A percentile compares a stretch with the other conserved stretches of the same genome.
These are phyloP conservation scores for Azolla pinnata DNA, from an alignment of 75 land plant genomes.

Conservation along the genomic window DNA sequence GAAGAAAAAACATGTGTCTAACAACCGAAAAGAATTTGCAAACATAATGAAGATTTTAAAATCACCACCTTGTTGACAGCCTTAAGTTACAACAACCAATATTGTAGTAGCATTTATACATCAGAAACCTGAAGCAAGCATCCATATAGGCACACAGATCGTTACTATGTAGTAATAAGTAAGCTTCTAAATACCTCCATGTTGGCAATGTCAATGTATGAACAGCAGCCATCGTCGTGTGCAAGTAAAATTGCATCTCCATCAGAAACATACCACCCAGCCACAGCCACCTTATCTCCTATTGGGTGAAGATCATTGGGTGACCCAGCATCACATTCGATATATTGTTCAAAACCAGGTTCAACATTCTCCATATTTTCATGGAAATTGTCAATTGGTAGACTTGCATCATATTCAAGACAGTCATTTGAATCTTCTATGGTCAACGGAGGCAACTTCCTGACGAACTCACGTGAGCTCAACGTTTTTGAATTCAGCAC, in stretches of 20 bases:
- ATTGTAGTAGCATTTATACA: neutral
- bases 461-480: no score
- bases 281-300: constrained; percentile 64
- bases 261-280: constrained; percentile 96
- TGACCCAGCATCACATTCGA: constrained; percentile 29
- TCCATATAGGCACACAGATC: neutral
- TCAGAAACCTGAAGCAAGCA: neutral
- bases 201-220: constrained; percentile 71
- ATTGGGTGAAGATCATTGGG: constrained; percentile 38
- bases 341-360: constrained; percentile 10
- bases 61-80: no score
- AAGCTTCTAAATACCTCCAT: constrained; percentile 46
- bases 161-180: neutral
- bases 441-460: neutral
- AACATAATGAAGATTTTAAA: no score
- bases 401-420: constrained; percentile 28
- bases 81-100: no score
- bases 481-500: no score
- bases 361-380: constrained; percentile 41
- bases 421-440: constrained; percentile 10
- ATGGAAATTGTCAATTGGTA: constrained; percentile 29
- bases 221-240: constrained; percentile 84
- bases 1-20: neutral
- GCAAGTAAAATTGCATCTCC: constrained; percentile 87
- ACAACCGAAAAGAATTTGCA: neutral